These are phyloP conservation scores for Geotrichum histeridarum DNA, from an alignment of 1,139 yeast species.

Conservation along the genomic window DNA sequence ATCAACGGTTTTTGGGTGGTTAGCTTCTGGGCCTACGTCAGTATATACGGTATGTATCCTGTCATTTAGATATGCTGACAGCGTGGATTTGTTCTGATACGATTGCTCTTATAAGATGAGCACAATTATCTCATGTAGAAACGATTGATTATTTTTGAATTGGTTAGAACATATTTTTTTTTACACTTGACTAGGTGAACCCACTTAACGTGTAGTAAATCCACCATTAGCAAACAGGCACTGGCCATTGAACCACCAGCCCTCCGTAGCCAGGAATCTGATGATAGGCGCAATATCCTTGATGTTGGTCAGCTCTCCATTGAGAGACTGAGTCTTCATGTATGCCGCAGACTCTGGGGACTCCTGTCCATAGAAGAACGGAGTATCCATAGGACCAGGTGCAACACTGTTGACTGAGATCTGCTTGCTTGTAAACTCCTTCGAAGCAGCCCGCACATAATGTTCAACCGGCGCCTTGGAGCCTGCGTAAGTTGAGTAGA, in stretches of 20 bases:
- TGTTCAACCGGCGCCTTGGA: constrained; percentile 59
- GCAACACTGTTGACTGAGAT: constrained; percentile 57
- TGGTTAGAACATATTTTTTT: not conserved
- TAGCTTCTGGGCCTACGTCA: too few species aligned
- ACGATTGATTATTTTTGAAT: not conserved
- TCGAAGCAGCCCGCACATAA: constrained; percentile 53
- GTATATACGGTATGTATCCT: too few species aligned
- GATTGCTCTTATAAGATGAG: too few species aligned
- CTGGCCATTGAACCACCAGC: constrained; percentile 68
- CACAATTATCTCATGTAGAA: too few species aligned
- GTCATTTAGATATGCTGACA: too few species aligned
- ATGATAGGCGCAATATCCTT: constrained; percentile 61
- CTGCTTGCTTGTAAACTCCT: constrained; percentile 48
- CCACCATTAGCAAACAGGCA: constrained; percentile 63
- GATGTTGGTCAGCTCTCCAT: constrained; percentile 51
- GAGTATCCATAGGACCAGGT: constrained; percentile 72
- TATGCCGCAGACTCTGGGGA: constrained; percentile 48
- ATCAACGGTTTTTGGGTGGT: too few species aligned
- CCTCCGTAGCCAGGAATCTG: constrained; percentile 57
- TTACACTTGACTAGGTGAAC: not conserved
- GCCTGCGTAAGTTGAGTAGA: constrained; percentile 55
- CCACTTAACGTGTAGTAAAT: constrained; percentile 46
- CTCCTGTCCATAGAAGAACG: constrained; percentile 62
- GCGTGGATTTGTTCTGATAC: too few species aligned
- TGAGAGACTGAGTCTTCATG: constrained; percentile 47